Base-by-base conservation (phyloP, 2,329 filamentous ascomycete species). In the Pseudomassariella vexata region DNA sequence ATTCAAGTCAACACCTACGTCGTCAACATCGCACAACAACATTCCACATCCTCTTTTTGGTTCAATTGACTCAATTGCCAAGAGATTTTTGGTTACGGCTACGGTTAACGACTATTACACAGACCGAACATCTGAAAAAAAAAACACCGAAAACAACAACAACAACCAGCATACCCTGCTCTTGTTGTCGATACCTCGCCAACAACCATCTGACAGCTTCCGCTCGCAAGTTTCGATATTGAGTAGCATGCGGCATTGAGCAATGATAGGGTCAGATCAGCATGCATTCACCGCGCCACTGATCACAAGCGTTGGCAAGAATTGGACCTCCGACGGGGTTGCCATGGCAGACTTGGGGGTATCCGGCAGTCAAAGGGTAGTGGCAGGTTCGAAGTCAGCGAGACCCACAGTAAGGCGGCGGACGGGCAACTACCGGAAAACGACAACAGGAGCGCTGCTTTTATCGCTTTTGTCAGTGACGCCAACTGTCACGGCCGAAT, bases 51-150 rank as follows among this genome's bases (percentile, higher is more conserved):
- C 40, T 41, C 44, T 38, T 28, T 37, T 31, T 36, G 38, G 27
- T 36, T 34, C 15, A 38, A 44, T 40, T 42, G 36, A 42, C 17
- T 26, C 36, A 39, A 34, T 40, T 41, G 36, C n/a, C 21, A 33
- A 26, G 17, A 10, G 11, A 19, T 30, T 42, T 45, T 43, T 48
- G 33, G 41, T 46, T 46, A 47, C 44, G 34, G 32, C 36, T 45
- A 45, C 44, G 17, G 48, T 38, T 45, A 42, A 45, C 42, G 17
- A 48, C 39, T 44, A 42, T 50, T 49, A 41, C 45, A 47, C 36
- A 38, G 26, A 44, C 35, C 30, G 25, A 34, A 29, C 37, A 26
- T 38, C 35, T 24, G 25, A 34, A 37, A 34, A 36, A 36, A 48
- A 40, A 31, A 34, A 30, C 44, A 39, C 39, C 44, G 44, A 37